These are phyloP conservation scores for Chloranthus sessilifolius DNA, from an alignment of 164 flowering plant species.

Conservation along the genomic window DNA sequence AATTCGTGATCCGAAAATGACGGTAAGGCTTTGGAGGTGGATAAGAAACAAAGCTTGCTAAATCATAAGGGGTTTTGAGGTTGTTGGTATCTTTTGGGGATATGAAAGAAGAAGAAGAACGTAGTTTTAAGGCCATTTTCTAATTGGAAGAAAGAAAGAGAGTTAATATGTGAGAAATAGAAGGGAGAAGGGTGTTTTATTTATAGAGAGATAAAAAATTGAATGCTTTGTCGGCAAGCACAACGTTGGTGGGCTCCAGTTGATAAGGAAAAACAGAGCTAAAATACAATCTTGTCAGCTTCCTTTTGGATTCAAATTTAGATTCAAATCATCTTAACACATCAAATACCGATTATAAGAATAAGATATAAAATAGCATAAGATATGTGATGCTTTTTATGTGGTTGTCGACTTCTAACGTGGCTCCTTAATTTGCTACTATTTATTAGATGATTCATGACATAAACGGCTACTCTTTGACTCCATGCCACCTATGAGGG, in stretches of 20 bases:
- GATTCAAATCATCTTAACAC: too few relatives aligned
- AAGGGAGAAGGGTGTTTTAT: constrained; percentile 14
- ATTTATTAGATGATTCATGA: too few relatives aligned
- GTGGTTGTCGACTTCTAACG: too few relatives aligned
- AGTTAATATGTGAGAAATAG: constrained; percentile 1
- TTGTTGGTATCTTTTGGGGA: constrained; percentile 40
- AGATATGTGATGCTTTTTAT: too few relatives aligned
- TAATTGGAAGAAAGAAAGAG: too few relatives aligned
- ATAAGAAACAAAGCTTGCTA: constrained; percentile 29
- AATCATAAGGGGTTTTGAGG: constrained; percentile 38
- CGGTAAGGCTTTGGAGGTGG: constrained; percentile 29
- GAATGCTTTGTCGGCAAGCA: constrained; percentile 28
- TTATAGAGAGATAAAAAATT: constrained; percentile 31
- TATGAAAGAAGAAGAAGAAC: constrained; percentile 48
- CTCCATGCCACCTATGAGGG: too few relatives aligned
- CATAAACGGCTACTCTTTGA: too few relatives aligned
- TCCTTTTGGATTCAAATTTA: constrained; percentile 9
- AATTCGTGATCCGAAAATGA: constrained; percentile 34
- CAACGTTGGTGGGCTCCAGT: constrained; percentile 42
- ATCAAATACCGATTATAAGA: too few relatives aligned
- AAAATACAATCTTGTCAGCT: constrained; percentile 24
- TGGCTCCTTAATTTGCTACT: too few relatives aligned
- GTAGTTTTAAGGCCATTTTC: constrained; percentile 39
- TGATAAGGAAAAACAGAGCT: constrained; percentile 23
- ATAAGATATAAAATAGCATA: too few relatives aligned